Conservation (phyloP, 169 alveolate species). For the Eimeria brunetti region DNA sequence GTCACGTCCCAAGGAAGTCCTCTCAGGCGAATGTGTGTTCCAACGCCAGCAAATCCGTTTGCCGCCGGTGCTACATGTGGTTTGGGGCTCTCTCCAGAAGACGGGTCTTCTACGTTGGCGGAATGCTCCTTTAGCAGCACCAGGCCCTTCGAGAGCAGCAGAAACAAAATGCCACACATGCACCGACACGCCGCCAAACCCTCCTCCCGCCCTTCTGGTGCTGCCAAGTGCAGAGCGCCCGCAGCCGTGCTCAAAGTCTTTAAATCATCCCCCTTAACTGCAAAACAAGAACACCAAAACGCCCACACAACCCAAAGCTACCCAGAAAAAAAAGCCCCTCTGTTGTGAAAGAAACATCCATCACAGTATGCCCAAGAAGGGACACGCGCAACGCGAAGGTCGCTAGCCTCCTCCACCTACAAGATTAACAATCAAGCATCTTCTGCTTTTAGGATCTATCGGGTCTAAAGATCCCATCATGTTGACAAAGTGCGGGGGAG, state of each 20-base stretch:
- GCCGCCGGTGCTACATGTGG: constrained; percentile 10
- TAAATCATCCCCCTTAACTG: constrained; percentile 72
- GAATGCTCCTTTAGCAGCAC: constrained; percentile 65
- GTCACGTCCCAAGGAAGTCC: constrained; percentile 84
- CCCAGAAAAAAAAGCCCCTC: constrained; percentile 19
- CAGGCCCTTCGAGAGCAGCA: constrained; percentile 76
- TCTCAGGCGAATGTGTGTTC: constrained; percentile 78
- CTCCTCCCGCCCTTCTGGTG: constrained; percentile 78
- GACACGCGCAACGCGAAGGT: not conserved
- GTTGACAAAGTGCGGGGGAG: not conserved
- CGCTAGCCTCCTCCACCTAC: constrained; percentile 17
- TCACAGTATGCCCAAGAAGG: not conserved
- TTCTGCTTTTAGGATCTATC: not conserved
- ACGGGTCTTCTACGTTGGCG: constrained; percentile 42
- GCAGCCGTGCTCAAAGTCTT: constrained; percentile 72
- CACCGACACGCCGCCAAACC: constrained; percentile 76
- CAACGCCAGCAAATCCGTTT: constrained; percentile 25
- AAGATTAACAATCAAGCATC: not conserved
- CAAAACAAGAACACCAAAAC: constrained; percentile 72
- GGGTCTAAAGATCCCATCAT: not conserved
- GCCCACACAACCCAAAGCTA: constrained; percentile 64
- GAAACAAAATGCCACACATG: constrained; percentile 70
- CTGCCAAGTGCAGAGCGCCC: constrained; percentile 76
- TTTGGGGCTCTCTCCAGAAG: constrained; percentile 9
- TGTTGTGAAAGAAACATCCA: not conserved